These are phyloP conservation scores for Trichoderma sp. DNA, from an alignment of 2,329 filamentous ascomycete genomes.

Conservation along the genomic window DNA sequence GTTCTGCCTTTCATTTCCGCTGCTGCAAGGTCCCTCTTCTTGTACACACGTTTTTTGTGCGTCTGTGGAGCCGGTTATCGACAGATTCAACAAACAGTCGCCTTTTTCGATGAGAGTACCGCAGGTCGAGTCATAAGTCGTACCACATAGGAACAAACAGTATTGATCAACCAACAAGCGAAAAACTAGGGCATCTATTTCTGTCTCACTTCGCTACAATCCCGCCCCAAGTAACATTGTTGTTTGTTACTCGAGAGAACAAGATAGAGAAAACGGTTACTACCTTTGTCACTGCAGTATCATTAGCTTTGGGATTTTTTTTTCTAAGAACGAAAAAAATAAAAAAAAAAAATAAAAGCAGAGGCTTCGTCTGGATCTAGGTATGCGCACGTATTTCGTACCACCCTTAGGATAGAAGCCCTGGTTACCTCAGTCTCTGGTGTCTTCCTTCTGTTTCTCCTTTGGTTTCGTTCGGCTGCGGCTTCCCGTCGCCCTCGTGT, in stretches of 20 bases:
- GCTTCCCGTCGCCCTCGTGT: background rate
- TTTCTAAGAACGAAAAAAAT: too few species aligned
- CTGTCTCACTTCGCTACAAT: slow-evolving; percentile 26
- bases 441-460: background rate
- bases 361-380: background rate
- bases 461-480: background rate
- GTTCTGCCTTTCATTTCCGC: background rate
- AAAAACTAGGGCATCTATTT: background rate
- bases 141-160: slow-evolving; percentile 15
- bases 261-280: too few species aligned
- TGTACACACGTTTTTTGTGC: slow-evolving; percentile 1
- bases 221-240: slow-evolving; percentile 18
- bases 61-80: slow-evolving; percentile 11
- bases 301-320: background rate
- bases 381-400: slow-evolving; percentile 1
- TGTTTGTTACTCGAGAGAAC: background rate
- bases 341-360: too few species aligned
- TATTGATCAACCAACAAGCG: slow-evolving; percentile 1
- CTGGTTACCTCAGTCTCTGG: background rate
- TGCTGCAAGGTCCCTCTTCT: slow-evolving; percentile 25
- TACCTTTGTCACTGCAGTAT: background rate
- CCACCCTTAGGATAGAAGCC: background rate
- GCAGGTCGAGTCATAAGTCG: slow-evolving; percentile 3
- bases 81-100: slow-evolving; percentile 22
- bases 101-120: background rate